Percentiles rank a stretch among this genome's conserved stretches.
Conservation (phyloP, 306 rosid genomes). For the Quercus ilex region DNA sequence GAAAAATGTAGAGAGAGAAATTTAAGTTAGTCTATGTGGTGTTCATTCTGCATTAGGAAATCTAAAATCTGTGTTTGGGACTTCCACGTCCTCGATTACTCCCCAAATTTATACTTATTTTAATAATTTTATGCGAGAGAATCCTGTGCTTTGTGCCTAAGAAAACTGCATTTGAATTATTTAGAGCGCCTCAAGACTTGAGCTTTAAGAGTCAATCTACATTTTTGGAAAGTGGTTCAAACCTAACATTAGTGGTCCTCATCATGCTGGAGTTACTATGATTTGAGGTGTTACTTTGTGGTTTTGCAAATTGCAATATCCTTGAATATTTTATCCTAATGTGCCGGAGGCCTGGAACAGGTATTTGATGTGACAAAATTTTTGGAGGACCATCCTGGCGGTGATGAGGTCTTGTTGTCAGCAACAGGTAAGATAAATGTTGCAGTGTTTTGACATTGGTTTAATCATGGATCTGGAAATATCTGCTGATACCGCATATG, state of each 20-base stretch:
- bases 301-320: not conserved
- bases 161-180: not conserved
- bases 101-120: not conserved
- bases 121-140: not conserved
- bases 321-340: conserved; percentile 1
- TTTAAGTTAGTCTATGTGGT: not conserved
- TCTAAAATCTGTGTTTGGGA: not conserved
- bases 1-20: not conserved
- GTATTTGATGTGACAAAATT: conserved; percentile 86
- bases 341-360: conserved; percentile 45
- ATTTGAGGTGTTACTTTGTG: not conserved
- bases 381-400: conserved; percentile 98
- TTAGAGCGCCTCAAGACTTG: not conserved
- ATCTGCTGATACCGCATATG: conserved; percentile 3
- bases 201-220: not conserved
- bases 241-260: not conserved
- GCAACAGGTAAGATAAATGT: conserved; percentile 53
- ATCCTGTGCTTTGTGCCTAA: not conserved
- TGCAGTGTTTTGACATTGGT: not conserved
- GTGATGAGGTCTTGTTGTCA: conserved; percentile 80
- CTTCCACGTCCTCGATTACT: not conserved
- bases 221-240: not conserved
- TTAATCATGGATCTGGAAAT: conserved; percentile 11
- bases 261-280: not conserved
- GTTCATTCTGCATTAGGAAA: not conserved